Evolutionary conservation across 768 basidiomycete genomes (phyloP), one percentile per base, ranked within the genome.

Genomic region (Xerocomus potaroensis): DNA sequence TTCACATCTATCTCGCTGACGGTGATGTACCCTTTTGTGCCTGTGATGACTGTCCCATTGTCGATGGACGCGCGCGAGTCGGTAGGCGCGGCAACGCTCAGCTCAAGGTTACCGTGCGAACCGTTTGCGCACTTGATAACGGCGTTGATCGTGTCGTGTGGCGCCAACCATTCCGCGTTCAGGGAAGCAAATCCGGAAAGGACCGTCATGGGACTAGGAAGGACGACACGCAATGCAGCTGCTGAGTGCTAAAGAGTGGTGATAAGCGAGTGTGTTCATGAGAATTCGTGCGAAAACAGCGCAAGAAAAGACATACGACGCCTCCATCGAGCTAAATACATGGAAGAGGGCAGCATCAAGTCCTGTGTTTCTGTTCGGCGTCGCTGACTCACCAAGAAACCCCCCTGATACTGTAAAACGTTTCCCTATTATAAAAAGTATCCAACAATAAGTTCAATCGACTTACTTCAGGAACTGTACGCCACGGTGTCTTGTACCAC

Each of bases 401-500:
- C 89, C 32, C 86, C 86, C 70, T 86, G 84, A 56, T 85, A 84
- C 81, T 86, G 23, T 44, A 46, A 15, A 45, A 49, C 12, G 38
- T 36, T 38, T 9, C 23, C 47, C 27, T 2, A 18, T 38, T 27
- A 44, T 4, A n/a, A 26, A 30, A 18, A 8, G 32, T 18, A 34
- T 57, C 34, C 43, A 37, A 36, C 47, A 26, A 35, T 2, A 23
- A 35, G 39, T 27, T 11, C 29, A 22, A 51, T 39, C 12, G 11
- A 73, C 82, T 57, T 56, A 87, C 86, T 51, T 89, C 87, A 19
- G 91, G 90, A 40, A 85, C 70, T 2, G 84, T 86, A 32, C 91
- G 73, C 91, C 91, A 93, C 30, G 82, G 77, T 0, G 88, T 91
- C 42, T 87, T 83, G 62, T 88, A 87, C 74, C 81, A 92, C 60